A percentile compares a stretch with the other conserved stretches of the same genome.
Conservation (phyloP, 2,329 filamentous ascomycete species). For the Graphiopsis chlorocephala region DNA sequence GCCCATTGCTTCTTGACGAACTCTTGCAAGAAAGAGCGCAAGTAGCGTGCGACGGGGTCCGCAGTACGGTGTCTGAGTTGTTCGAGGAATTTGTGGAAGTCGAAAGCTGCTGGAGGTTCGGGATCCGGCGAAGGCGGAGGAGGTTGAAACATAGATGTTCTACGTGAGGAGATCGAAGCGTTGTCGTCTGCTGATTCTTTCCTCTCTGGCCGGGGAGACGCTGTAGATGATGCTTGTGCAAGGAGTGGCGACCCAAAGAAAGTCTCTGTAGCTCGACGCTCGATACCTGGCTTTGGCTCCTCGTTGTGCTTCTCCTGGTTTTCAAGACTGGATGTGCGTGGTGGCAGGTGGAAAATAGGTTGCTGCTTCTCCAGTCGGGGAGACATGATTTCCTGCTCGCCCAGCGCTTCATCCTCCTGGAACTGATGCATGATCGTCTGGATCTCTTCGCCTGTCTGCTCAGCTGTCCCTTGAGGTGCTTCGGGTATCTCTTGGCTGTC, state of each 20-base stretch:
- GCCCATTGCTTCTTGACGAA: constrained; percentile 99
- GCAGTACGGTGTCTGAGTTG: constrained; percentile 94
- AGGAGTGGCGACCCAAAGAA: constrained; percentile 11
- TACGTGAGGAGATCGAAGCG: constrained; percentile 9
- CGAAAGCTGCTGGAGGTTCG: constrained; percentile 84
- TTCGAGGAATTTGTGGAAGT: constrained; percentile 95
- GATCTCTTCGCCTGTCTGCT: constrained; percentile 67
- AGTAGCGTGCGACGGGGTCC: constrained; percentile 93
- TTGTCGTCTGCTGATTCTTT: constrained; percentile 8
- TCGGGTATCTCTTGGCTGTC: constrained; percentile 47
- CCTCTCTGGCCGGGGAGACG: neutral
- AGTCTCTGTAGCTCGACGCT: constrained; percentile 5
- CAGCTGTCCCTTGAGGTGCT: constrained; percentile 35
- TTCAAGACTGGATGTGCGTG: constrained; percentile 82
- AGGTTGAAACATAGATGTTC: constrained; percentile 53
- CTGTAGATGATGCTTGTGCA: neutral
- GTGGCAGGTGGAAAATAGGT: constrained; percentile 73
- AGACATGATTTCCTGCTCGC: constrained; percentile 83
- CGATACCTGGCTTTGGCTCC: constrained; percentile 2
- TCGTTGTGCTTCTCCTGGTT: constrained; percentile 41
- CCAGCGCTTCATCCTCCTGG: constrained; percentile 66
- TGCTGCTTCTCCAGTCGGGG: constrained; percentile 79
- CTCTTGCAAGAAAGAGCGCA: constrained; percentile 90
- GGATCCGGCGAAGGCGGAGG: constrained; percentile 54
- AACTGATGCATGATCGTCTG: constrained; percentile 98